A percentile compares a stretch with the other conserved stretches of the same genome.
Conservation (phyloP, 2,329 filamentous ascomycete genomes). For the Orbilia ellipsospora region DNA sequence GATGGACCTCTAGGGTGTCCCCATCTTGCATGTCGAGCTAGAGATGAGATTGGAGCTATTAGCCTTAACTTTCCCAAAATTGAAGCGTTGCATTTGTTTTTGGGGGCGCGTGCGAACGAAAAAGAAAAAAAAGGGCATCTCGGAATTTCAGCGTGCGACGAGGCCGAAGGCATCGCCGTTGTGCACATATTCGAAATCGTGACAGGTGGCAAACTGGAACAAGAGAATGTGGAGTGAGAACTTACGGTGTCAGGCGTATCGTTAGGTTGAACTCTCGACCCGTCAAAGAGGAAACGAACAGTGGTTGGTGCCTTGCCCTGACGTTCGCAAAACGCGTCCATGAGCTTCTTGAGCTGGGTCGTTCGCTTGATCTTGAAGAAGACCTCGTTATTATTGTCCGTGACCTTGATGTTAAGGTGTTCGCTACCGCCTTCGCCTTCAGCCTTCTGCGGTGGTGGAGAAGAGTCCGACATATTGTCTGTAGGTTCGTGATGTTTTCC, state of each 20-base stretch:
- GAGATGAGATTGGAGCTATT: constrained; percentile 53
- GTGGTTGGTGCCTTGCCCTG: constrained; percentile 87
- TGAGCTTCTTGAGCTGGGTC: constrained; percentile 95
- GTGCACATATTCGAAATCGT: background rate
- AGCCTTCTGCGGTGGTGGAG: constrained; percentile 62
- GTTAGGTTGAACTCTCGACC: constrained; percentile 85
- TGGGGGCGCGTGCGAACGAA: background rate
- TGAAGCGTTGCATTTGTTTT: constrained; percentile 5
- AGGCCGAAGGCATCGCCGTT: background rate
- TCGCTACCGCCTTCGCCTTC: constrained; percentile 68
- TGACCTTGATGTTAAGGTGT: constrained; percentile 99
- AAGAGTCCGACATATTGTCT: constrained; percentile 67
- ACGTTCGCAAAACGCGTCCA: constrained; percentile 97
- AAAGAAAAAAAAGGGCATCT: background rate
- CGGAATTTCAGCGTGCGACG: too few relatives aligned
- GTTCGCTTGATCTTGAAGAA: constrained; percentile 99
- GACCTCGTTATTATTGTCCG: constrained; percentile 98
- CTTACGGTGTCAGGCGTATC: constrained; percentile 93
- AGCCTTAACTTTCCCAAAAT: constrained; percentile 53
- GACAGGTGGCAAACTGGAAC: constrained; percentile 11
- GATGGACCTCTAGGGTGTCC: constrained; percentile 95
- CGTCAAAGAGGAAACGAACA: constrained; percentile 95
- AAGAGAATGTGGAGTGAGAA: constrained; percentile 57
- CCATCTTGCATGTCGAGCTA: constrained; percentile 97
- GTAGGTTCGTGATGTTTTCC: constrained; percentile 27